Conservation (phyloP, 2,329 filamentous ascomycete species). For the Neurospora sp. region DNA sequence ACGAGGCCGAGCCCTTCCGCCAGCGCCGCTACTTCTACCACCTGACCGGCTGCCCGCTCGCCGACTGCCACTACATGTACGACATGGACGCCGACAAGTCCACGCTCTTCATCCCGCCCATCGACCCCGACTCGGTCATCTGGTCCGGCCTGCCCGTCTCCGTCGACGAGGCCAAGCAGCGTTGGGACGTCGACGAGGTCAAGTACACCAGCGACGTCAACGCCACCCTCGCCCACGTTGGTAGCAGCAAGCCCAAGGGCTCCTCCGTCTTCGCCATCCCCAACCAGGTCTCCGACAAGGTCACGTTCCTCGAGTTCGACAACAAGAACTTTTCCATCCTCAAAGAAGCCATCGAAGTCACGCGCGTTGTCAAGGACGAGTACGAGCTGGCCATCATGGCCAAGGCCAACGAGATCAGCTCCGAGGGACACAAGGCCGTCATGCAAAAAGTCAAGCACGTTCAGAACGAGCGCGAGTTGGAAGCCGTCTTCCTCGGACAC, state of each 20-base stretch:
- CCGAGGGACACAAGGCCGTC: constrained; percentile 55
- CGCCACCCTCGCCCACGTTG: constrained; percentile 50
- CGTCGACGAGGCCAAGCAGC: constrained; percentile 60
- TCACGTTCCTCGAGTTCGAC: constrained; percentile 63
- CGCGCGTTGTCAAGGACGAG: constrained; percentile 62
- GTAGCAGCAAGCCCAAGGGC: constrained; percentile 24
- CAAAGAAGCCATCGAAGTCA: constrained; percentile 57
- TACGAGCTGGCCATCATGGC: constrained; percentile 65
- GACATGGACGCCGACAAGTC: constrained; percentile 64
- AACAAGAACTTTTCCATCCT: constrained; percentile 48
- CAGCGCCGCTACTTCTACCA: constrained; percentile 95
- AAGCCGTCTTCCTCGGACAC: constrained; percentile 67
- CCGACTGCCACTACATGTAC: constrained; percentile 75
- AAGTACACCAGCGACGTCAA: constrained; percentile 66
- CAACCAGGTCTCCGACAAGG: constrained; percentile 62
- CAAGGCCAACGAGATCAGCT: constrained; percentile 62
- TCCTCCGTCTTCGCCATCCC: constrained; percentile 65
- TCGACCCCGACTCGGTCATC: constrained; percentile 81
- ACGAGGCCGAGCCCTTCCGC: constrained; percentile 71
- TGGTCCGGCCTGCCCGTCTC: constrained; percentile 86
- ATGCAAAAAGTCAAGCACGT: constrained; percentile 52
- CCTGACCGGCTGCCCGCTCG: constrained; percentile 70
- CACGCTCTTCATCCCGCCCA: constrained; percentile 83
- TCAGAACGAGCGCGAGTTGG: constrained; percentile 71
- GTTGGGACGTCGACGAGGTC: constrained; percentile 77